These are phyloP conservation scores for Coemansia furcata DNA, from an alignment of 192 early-diverging fungal genomes.

Conservation along the genomic window DNA sequence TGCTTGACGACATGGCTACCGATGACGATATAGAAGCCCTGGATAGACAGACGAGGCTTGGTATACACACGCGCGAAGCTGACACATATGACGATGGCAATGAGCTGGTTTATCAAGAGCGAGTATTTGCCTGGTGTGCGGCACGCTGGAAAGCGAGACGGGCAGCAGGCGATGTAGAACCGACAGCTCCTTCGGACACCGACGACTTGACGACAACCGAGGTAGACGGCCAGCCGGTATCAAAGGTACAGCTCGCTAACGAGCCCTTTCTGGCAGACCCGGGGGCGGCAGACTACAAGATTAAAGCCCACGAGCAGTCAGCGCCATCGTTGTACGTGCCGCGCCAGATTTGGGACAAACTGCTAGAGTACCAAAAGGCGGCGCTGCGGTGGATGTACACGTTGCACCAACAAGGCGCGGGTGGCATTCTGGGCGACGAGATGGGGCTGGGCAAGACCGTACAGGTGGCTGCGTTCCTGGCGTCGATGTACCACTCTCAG, in stretches of 20 bases:
- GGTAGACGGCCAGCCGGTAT: constrained; percentile 6
- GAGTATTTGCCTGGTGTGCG: constrained; percentile 51
- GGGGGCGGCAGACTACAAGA: constrained; percentile 14
- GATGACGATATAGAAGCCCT: neutral
- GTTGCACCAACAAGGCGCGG: constrained; percentile 79
- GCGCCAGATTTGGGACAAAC: constrained; percentile 70
- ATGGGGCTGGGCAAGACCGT: constrained; percentile 97
- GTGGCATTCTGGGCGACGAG: constrained; percentile 92
- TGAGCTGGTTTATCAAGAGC: constrained; percentile 49
- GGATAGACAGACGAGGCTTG: constrained; percentile 1
- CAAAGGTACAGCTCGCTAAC: constrained; percentile 12
- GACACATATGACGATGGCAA: constrained; percentile 57
- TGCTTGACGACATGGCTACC: neutral
- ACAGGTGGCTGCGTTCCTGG: constrained; percentile 83
- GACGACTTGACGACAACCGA: neutral
- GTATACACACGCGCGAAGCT: constrained; percentile 11
- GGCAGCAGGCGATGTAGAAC: neutral
- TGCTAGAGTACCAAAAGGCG: constrained; percentile 92
- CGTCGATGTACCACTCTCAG: constrained; percentile 71
- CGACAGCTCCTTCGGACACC: neutral
- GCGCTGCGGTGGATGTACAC: constrained; percentile 87
- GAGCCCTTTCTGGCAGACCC: constrained; percentile 52
- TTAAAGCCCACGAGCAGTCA: constrained; percentile 21
- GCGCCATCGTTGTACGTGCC: constrained; percentile 60
- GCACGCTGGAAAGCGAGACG: constrained; percentile 40